Percentiles rank a stretch among this genome's conserved stretches.
These are phyloP conservation scores for Centrapalus pauciflorus DNA, from an alignment of 129 eudicot genomes.

Conservation along the genomic window DNA sequence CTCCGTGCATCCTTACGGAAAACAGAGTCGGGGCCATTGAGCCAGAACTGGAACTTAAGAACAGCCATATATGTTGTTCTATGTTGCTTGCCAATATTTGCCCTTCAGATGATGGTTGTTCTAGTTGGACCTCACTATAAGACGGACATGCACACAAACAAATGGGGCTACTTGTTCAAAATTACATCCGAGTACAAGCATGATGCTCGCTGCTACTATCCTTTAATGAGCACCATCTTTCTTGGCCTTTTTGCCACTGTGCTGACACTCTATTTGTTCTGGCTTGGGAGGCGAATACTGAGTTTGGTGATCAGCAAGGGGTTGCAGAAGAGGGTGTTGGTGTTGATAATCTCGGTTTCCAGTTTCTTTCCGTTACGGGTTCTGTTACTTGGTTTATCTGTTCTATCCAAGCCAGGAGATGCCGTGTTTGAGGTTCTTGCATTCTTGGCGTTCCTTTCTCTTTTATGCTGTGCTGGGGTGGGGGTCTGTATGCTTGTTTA, in stretches of 20 bases:
- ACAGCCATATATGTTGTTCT: constrained; percentile 63
- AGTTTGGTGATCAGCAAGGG: constrained; percentile 73
- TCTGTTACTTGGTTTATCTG: constrained; percentile 71
- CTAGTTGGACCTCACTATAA: constrained; percentile 50
- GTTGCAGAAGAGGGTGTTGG: constrained; percentile 67
- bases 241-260: constrained; percentile 70
- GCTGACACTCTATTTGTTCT: constrained; percentile 52
- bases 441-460: constrained; percentile 72
- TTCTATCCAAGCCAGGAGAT: constrained; percentile 50
- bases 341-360: constrained; percentile 54
- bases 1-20: constrained; percentile 81
- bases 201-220: constrained; percentile 67
- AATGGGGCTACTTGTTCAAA: constrained; percentile 47
- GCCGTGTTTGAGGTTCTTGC: constrained; percentile 52
- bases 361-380: constrained; percentile 67
- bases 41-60: constrained; percentile 65
- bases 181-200: constrained; percentile 21
- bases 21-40: constrained; percentile 58
- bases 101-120: constrained; percentile 59
- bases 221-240: constrained; percentile 69
- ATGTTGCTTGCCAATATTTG: constrained; percentile 56
- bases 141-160: constrained; percentile 12
- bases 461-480: constrained; percentile 61
- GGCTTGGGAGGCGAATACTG: constrained; percentile 72
- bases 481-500: constrained; percentile 77